These are phyloP conservation scores for Colletotrichum viniferum DNA, from an alignment of 2,329 filamentous ascomycete species.

Conservation along the genomic window DNA sequence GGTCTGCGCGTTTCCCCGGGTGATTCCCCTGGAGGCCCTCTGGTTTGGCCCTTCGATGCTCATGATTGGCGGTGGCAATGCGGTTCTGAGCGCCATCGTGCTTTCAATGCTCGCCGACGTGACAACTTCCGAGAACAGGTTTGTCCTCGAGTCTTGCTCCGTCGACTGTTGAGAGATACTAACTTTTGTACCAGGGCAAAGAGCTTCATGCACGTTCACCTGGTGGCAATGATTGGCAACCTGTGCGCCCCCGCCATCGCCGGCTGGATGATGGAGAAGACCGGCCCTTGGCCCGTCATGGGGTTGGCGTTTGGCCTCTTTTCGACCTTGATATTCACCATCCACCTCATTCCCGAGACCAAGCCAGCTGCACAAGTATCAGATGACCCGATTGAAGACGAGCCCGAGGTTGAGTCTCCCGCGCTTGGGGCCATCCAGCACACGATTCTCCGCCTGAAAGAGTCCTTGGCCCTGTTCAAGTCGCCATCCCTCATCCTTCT, in stretches of 20 bases:
- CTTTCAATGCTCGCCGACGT: constrained; percentile 41
- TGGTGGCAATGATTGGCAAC: constrained; percentile 34
- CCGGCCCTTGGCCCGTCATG: constrained; percentile 31
- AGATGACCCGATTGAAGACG: constrained; percentile 1
- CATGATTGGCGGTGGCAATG: constrained; percentile 40
- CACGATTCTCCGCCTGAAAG: constrained; percentile 20
- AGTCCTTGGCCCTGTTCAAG: constrained; percentile 26
- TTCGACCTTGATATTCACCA: constrained; percentile 19
- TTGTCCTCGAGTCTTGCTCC: background rate
- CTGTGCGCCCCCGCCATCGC: constrained; percentile 40
- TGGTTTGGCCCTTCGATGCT: constrained; percentile 35
- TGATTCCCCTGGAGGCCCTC: constrained; percentile 34
- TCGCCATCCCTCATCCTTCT: constrained; percentile 31
- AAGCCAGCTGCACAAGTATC: constrained; percentile 22
- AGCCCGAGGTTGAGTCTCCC: background rate
- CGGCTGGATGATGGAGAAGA: constrained; percentile 36
- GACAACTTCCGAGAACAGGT: constrained; percentile 39
- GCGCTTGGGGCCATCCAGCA: background rate
- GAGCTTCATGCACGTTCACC: constrained; percentile 36
- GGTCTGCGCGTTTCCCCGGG: constrained; percentile 36
- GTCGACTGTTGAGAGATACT: background rate
- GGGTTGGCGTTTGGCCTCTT: background rate
- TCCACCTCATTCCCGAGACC: constrained; percentile 30
- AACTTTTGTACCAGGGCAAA: constrained; percentile 31
- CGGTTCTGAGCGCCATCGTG: constrained; percentile 33